These are phyloP conservation scores for Fusarium sp. DNA, from an alignment of 2,329 filamentous ascomycete genomes.

Conservation along the genomic window DNA sequence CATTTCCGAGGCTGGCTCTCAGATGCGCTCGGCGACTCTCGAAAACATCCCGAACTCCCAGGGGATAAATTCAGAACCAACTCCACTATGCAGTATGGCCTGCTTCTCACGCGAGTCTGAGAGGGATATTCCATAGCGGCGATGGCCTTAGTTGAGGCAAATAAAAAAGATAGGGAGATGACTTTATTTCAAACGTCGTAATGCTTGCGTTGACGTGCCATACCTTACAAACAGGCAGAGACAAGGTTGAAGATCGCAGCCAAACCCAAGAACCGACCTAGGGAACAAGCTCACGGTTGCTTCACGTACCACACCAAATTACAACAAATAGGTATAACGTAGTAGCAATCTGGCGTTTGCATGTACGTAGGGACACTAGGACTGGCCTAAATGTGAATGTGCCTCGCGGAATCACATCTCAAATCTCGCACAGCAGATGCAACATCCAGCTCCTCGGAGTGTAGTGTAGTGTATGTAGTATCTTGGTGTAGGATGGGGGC, in stretches of 20 bases:
- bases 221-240: conserved; percentile 15
- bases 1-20: conserved; percentile 23
- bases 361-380: conserved; percentile 22
- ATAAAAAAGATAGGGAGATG: conserved; percentile 22
- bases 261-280: conserved; percentile 12
- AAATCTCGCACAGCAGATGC: conserved; percentile 35
- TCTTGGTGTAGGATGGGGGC: conserved; percentile 17
- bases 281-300: not conserved
- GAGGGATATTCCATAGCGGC: conserved; percentile 15
- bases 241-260: conserved; percentile 18
- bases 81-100: conserved; percentile 31
- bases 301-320: conserved; percentile 6
- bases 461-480: conserved; percentile 11
- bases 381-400: not conserved
- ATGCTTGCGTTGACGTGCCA: conserved; percentile 20
- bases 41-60: conserved; percentile 23
- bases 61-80: conserved; percentile 15
- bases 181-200: conserved; percentile 19
- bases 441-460: conserved; percentile 39
- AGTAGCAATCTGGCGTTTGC: conserved; percentile 10
- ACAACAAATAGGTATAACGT: conserved; percentile 11
- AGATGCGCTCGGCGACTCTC: conserved; percentile 35
- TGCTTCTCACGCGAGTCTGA: conserved; percentile 41
- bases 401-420: conserved; percentile 32
- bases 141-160: conserved; percentile 24